Conservation (phyloP, 371 early-diverging fungal species). For the Mucor indicus region DNA sequence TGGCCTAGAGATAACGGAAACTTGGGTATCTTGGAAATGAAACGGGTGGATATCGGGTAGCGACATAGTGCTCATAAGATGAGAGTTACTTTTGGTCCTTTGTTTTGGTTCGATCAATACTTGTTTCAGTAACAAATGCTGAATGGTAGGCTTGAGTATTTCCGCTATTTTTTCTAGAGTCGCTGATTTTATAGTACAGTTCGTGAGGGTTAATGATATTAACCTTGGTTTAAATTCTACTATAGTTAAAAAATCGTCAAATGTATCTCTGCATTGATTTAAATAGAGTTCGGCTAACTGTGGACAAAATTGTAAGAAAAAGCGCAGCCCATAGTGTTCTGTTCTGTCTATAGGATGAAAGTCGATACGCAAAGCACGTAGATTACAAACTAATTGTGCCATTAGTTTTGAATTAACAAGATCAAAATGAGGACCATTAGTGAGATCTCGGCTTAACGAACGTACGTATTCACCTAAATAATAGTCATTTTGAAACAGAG, state of each 20-base stretch:
- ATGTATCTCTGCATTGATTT: conserved; percentile 44
- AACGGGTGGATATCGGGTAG: conserved; percentile 10
- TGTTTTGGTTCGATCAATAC: conserved; percentile 38
- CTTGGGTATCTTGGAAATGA: conserved; percentile 17
- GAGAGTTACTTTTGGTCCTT: no score
- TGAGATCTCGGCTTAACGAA: conserved; percentile 37
- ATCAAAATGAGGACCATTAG: conserved; percentile 35
- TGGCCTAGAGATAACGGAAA: conserved; percentile 18
- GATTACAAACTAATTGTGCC: conserved; percentile 36
- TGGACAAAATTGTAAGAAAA: conserved; percentile 38
- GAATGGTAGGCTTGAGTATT: conserved; percentile 9
- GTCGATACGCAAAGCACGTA: conserved; percentile 42
- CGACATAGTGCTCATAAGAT: not conserved
- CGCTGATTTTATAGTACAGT: conserved; percentile 35
- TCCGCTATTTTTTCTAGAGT: conserved; percentile 21
- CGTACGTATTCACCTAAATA: conserved; percentile 40
- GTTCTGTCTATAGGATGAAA: conserved; percentile 37
- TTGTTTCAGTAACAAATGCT: conserved; percentile 24
- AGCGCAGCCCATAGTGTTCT: conserved; percentile 37
- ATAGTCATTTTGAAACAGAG: conserved; percentile 19
- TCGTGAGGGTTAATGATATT: conserved; percentile 27
- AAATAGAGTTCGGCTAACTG: conserved; percentile 33
- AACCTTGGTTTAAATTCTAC: conserved; percentile 22
- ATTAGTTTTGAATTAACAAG: conserved; percentile 35
- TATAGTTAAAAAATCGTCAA: conserved; percentile 38